A percentile compares a stretch with the other conserved stretches of the same genome.
Evolutionary conservation across 768 basidiomycete species (phyloP).

Genomic region (Strobilomyces confusus): DNA sequence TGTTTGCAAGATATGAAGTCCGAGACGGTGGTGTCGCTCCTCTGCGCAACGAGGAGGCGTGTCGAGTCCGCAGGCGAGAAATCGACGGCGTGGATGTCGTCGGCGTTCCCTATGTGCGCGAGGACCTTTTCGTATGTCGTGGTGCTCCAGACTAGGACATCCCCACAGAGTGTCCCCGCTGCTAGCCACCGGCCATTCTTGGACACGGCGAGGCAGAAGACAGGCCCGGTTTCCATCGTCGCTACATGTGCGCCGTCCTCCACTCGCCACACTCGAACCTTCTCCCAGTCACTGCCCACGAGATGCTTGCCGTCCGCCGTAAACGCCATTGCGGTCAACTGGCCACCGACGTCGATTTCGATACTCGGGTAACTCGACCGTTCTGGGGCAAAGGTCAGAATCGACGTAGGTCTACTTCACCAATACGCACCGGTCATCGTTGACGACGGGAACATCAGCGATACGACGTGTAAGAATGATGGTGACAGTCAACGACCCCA

Average conservation of each 20-base stretch:
- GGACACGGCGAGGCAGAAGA: neutral
- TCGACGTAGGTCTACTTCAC: neutral
- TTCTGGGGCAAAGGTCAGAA: neutral
- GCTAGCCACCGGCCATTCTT: neutral
- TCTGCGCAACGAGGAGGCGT: neutral
- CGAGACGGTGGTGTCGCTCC: neutral
- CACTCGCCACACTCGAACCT: neutral
- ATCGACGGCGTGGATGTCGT: neutral
- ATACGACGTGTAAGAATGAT: neutral
- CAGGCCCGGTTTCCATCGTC: neutral
- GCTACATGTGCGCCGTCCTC: neutral
- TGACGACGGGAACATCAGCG: neutral
- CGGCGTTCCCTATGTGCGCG: neutral
- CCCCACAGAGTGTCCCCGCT: neutral
- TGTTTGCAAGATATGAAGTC: neutral
- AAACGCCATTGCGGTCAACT: neutral
- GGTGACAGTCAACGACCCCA: neutral
- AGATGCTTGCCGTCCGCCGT: neutral
- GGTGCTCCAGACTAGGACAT: neutral
- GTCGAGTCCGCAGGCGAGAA: neutral
- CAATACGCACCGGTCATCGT: neutral
- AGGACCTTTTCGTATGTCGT: neutral
- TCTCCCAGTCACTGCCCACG: neutral
- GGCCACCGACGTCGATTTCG: neutral
- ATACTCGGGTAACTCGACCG: neutral